phyloP scores from a whole-genome alignment of 306 rosid genomes.

The Gillenia trifoliata region DNA sequence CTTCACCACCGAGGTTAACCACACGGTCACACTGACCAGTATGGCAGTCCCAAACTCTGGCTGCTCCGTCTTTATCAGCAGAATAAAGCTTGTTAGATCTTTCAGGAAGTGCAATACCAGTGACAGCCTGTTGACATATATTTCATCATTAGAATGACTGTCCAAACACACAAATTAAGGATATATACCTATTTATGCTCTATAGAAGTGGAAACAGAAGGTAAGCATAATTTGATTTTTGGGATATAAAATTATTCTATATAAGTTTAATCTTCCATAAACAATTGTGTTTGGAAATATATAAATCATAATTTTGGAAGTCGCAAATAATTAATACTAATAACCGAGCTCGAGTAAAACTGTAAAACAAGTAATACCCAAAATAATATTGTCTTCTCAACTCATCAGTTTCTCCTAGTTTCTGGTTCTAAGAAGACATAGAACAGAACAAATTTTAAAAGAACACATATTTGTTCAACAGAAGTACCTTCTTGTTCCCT shows the following conservation, averaged over 20 bases:
- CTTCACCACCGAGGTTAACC: slow-evolving; percentile 26
- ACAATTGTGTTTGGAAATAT: neutral
- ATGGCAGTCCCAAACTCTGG: slow-evolving; percentile 45
- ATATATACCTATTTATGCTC: neutral
- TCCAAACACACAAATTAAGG: neutral
- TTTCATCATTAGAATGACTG: neutral
- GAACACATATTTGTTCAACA: neutral
- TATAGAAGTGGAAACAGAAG: neutral
- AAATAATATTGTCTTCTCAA: neutral
- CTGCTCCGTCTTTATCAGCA: slow-evolving; percentile 36
- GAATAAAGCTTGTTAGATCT: slow-evolving; percentile 40
- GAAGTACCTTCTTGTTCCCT: slow-evolving; percentile 41
- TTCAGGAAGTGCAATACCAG: slow-evolving; percentile 36
- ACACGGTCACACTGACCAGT: slow-evolving; percentile 29
- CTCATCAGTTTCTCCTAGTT: neutral
- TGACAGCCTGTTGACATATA: slow-evolving; percentile 24
- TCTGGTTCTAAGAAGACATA: neutral
- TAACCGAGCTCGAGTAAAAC: no score
- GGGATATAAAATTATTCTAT: neutral
- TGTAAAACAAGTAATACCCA: neutral
- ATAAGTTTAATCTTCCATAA: neutral
- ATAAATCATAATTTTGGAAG: neutral
- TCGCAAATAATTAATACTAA: neutral
- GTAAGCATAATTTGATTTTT: neutral
- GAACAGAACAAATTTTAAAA: neutral